These are phyloP conservation scores for Deinandra increscens DNA, from an alignment of 129 eudicot genomes.

Conservation along the genomic window DNA sequence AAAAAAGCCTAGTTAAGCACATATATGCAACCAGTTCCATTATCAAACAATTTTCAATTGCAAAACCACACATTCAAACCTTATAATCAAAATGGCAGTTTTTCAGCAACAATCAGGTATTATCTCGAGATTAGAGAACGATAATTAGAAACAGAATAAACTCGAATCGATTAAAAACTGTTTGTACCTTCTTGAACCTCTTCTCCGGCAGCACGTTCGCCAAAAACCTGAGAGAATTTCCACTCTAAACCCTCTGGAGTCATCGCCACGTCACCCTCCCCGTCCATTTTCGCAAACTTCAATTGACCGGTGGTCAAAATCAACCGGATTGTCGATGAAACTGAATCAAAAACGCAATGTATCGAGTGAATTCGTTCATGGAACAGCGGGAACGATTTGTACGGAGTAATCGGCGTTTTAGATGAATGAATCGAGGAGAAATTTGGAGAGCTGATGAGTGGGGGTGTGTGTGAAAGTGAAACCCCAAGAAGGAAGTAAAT, in stretches of 20 bases:
- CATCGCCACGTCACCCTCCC: slow-evolving; percentile 35
- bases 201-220: slow-evolving; percentile 52
- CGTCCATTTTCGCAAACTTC: slow-evolving; percentile 28
- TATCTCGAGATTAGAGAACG: slow-evolving; percentile 3
- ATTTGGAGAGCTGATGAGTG: slow-evolving; percentile 22
- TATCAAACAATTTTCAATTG: slow-evolving; percentile 8
- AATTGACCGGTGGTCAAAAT: background rate
- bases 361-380: slow-evolving; percentile 14
- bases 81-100: background rate
- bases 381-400: slow-evolving; percentile 11
- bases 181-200: slow-evolving; percentile 55
- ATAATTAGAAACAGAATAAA: background rate
- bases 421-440: slow-evolving; percentile 10
- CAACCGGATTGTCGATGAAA: slow-evolving; percentile 24
- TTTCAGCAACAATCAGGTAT: background rate
- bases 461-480: no score
- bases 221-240: slow-evolving; percentile 64
- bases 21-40: slow-evolving; percentile 14
- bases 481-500: no score
- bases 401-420: slow-evolving; percentile 13
- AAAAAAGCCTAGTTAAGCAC: background rate
- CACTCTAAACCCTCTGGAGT: slow-evolving; percentile 40
- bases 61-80: background rate
- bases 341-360: slow-evolving; percentile 12
- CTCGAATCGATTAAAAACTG: background rate